A percentile compares a stretch with the other conserved stretches of the same genome.
phyloP scores from a whole-genome alignment of 2,329 filamentous ascomycete species.

The Lasiodiplodia citricola region DNA sequence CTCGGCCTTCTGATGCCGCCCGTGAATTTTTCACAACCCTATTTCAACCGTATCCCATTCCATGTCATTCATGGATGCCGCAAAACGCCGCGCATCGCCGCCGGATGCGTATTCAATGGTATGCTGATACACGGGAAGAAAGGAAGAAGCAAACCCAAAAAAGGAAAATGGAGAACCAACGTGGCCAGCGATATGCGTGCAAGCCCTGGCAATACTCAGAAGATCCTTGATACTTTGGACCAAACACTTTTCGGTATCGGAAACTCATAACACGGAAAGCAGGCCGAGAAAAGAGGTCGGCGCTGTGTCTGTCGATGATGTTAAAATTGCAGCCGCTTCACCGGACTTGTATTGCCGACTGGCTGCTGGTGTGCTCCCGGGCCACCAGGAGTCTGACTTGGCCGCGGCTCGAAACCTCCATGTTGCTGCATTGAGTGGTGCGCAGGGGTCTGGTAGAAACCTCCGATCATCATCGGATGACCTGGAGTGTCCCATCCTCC shows the following conservation, averaged over 20 bases:
- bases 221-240: neutral
- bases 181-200: neutral
- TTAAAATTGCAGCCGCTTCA: conserved; percentile 19
- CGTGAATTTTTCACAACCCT: conserved; percentile 7
- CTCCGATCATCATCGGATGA: conserved; percentile 19
- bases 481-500: conserved; percentile 12
- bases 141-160: neutral
- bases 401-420: conserved; percentile 11
- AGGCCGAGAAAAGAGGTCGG: neutral
- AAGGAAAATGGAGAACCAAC: neutral
- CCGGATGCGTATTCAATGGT: conserved; percentile 11
- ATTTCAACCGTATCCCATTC: neutral
- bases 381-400: neutral
- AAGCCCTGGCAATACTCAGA: neutral
- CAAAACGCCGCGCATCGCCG: conserved; percentile 9
- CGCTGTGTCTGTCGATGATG: neutral
- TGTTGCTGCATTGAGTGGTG: conserved; percentile 15
- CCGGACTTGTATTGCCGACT: neutral
- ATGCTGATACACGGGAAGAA: conserved; percentile 21
- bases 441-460: conserved; percentile 17
- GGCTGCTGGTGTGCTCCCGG: conserved; percentile 7
- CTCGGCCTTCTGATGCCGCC: neutral
- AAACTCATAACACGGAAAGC: neutral
- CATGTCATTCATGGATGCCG: neutral
- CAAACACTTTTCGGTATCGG: neutral